A percentile compares a stretch with the other conserved stretches of the same genome.
Conservation (phyloP, 306 rosid species). For the Cucurbita maxima region DNA sequence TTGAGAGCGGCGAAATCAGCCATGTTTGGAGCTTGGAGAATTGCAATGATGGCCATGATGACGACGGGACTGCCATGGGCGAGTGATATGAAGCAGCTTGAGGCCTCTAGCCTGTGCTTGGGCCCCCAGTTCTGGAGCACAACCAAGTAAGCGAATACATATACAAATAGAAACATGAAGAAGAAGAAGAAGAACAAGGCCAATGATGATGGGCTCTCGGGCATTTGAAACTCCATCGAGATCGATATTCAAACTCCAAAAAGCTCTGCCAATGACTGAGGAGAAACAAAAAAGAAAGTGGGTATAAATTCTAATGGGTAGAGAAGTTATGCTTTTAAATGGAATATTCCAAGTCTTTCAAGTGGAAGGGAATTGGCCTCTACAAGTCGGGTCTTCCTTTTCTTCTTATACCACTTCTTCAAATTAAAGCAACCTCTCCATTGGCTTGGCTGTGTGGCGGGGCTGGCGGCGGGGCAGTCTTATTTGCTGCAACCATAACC, state of each 20-base stretch:
- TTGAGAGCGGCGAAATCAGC: constrained; percentile 23
- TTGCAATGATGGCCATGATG: constrained; percentile 17
- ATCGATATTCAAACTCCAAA: no score
- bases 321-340: no score
- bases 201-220: neutral
- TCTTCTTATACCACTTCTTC: no score
- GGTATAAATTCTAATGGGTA: no score
- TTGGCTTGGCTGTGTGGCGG: no score
- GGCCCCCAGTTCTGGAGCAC: constrained; percentile 26
- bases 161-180: constrained; percentile 17
- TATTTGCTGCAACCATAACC: neutral
- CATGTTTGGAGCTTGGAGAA: neutral
- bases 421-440: no score
- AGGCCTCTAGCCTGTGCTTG: constrained; percentile 18
- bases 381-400: no score
- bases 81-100: constrained; percentile 37
- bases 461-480: no score
- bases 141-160: constrained; percentile 16
- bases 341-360: neutral
- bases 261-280: no score
- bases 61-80: constrained; percentile 32
- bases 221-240: constrained; percentile 18
- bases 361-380: no score
- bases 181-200: constrained; percentile 10
- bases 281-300: no score